These are phyloP conservation scores for Acephala macrosclerotiorum DNA, from an alignment of 2,329 filamentous ascomycete genomes.

Conservation along the genomic window DNA sequence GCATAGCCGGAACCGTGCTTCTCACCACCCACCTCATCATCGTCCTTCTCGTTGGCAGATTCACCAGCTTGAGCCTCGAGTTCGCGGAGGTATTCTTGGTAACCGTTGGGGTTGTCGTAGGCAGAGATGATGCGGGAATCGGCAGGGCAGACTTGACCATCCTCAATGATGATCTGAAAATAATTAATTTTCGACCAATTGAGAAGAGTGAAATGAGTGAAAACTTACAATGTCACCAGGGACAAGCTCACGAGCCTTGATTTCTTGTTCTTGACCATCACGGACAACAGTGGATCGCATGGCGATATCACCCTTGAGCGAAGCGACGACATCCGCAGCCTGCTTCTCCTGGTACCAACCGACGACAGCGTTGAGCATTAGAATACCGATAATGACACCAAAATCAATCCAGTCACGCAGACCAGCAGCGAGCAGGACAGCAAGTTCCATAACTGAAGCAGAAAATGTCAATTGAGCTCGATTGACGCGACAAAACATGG, in stretches of 20 bases:
- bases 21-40: conserved; percentile 62
- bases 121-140: conserved; percentile 77
- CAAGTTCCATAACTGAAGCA: conserved; percentile 74
- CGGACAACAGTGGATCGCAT: conserved; percentile 75
- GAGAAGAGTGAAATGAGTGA: background rate
- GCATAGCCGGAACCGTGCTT: conserved; percentile 65
- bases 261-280: conserved; percentile 71
- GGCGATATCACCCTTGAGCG: conserved; percentile 79
- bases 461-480: conserved; percentile 25
- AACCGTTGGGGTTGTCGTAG: conserved; percentile 72
- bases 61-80: conserved; percentile 66
- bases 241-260: conserved; percentile 77
- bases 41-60: conserved; percentile 61
- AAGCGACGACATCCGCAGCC: conserved; percentile 78
- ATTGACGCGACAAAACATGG: background rate
- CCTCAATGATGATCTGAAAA: conserved; percentile 69
- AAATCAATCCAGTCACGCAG: conserved; percentile 80
- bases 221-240: conserved; percentile 75
- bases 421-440: conserved; percentile 76
- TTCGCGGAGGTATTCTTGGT: conserved; percentile 71
- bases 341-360: conserved; percentile 86
- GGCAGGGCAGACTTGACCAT: conserved; percentile 74
- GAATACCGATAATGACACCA: conserved; percentile 79
- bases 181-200: conserved; percentile 8
- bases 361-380: conserved; percentile 77